Evolutionary conservation across 108 stramenopile species (phyloP), one percentile per base, ranked within the genome.

Genomic region (Bacterosira constricta): DNA sequence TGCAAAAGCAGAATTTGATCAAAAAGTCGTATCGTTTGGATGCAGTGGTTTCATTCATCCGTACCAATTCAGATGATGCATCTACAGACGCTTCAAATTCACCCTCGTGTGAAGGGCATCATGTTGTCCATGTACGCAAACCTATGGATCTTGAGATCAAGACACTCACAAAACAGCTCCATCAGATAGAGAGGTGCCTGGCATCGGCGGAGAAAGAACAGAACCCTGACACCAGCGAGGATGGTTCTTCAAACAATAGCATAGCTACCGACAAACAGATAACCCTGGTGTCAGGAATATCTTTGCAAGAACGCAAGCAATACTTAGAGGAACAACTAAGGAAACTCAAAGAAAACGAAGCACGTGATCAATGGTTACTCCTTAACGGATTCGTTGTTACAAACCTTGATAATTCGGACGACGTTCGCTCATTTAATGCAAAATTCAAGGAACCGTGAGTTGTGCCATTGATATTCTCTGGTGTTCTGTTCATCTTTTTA

Each of bases 321-420:
- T 26, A 74, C 32, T 21, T 82, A n/a, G 27, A 49, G 66, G 69
- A 85, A 29, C 63, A 85, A 56, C 67, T 70, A 13, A 21, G 42
- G 17, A 55, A 56, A 20, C 2, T 60, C 1, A 47, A 70, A 13
- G 46, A 46, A 21, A 60, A 53, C 20, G 51, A 36, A 21, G 41
- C 69, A 31, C 57, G 38, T 20, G 71, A 69, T 42, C 73, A 80
- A 15, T 96, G 96, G 96, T 27, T 94, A 53, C 79, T 91, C 7
- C 76, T 86, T 64, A 96, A 96, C 75, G 90, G 93, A 18, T 93
- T 88, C 57, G 69, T 83, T 37, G 89, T 91, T 4, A 60, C 79
- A 66, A 84, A 11, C 80, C 85, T 4, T 38, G 73, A 8, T 67
- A n/a, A 35, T 35, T 2, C 84, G 20, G 86, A 88, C 42, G 93